Base-by-base conservation (phyloP, 2,329 filamentous ascomycete genomes). In the Epichloe sibirici region DNA sequence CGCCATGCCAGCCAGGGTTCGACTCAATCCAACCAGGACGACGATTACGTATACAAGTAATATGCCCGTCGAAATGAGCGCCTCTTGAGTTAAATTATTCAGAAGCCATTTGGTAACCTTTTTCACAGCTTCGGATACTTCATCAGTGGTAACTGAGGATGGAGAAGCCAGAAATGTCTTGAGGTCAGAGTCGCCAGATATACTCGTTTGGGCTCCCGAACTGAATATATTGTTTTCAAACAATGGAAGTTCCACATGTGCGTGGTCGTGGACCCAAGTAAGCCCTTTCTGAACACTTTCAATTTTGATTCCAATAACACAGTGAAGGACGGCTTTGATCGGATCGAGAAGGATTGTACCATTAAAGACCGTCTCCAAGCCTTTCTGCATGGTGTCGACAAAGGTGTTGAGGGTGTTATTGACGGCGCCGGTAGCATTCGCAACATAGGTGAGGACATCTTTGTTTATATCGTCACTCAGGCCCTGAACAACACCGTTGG, bases 221-320 rank as follows among this genome's bases (percentile, higher is more conserved):
- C 88, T 91, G 70, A 97, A 95, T 1, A 86, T 87, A 65, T 95
- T 78, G 61, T 88, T 85, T 28, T 81, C 75, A 55, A 97, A 82
- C 51, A 79, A 69, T 0, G 93, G 93, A 60, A 98, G 85, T 55
- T 81, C 74, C 60, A 98, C 78, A 56, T 93, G 80, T 3, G 93
- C 89, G 65, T 97, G 74, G 59, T 97, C 85, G 61, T 87, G 81
- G 11, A 95, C 86, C 91, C 91, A 98, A 1, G 88, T 95, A n/a
- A 97, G 76, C 12, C 86, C 93, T 63, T 86, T 85, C 66, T 97
- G 82, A 58, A 98, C 81, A 23, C 83, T 79, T 58, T 87, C 82
- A 57, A 97, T 77, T 73, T 97, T 97, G 63, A 95, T 76, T 7
- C 85, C 82, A 57, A 97, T 81, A n/a, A 97, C 75, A 64, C 93